Evolutionary conservation across 106 monocot species (phyloP).

Genomic region (Posidonia australis): DNA sequence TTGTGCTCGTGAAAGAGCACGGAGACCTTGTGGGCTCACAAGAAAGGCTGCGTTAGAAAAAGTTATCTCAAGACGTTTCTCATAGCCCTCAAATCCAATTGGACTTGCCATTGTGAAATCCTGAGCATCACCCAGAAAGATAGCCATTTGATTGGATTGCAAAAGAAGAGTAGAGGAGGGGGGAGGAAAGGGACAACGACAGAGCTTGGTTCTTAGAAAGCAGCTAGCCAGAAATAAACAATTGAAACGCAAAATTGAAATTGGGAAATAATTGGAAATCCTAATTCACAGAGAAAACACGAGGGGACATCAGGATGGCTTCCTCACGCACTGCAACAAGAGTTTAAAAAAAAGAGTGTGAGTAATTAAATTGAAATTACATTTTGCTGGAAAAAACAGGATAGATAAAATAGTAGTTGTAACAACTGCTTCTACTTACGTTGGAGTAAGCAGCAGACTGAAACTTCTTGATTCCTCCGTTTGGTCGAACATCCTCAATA

Average conservation of each 20-base stretch:
- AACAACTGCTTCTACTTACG: conserved; percentile 9
- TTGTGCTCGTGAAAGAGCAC: conserved; percentile 56
- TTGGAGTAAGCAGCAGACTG: conserved; percentile 33
- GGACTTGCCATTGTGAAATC: conserved; percentile 11
- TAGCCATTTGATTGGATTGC: conserved; percentile 28
- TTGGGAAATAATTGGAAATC: conserved; percentile 10
- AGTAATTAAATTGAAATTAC: background rate
- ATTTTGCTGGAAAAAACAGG: background rate
- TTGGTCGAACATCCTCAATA: conserved; percentile 32
- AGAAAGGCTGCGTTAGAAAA: conserved; percentile 50
- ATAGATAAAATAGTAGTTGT: background rate
- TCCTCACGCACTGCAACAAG: conserved; percentile 63
- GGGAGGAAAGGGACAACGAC: background rate
- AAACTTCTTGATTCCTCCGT: conserved; percentile 31
- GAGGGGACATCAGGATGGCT: conserved; percentile 73
- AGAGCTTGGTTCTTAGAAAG: conserved; percentile 25
- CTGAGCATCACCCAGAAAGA: conserved; percentile 6
- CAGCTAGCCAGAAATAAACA: conserved; percentile 40
- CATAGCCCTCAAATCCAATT: conserved; percentile 94
- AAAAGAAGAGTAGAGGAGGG: conserved; percentile 2
- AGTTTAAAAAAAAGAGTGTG: background rate
- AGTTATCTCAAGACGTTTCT: conserved; percentile 89
- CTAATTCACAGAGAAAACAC: conserved; percentile 32
- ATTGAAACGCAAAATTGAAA: background rate
- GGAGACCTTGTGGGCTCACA: conserved; percentile 48